Conservation (phyloP, 2,329 filamentous ascomycete species). For the Albophoma yamanashiensis region DNA sequence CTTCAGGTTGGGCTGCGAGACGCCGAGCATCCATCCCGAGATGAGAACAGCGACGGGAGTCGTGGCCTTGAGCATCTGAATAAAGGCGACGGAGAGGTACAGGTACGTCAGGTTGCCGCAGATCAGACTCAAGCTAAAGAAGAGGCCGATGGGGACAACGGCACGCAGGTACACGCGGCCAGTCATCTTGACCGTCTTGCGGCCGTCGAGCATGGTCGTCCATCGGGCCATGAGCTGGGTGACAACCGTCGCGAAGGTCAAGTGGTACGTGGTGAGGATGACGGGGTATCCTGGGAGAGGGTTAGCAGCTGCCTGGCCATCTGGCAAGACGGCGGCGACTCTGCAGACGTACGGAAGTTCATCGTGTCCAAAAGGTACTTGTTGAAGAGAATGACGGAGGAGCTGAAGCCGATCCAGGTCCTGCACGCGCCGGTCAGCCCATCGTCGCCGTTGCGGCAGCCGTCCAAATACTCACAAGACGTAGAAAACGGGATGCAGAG, state of each 20-base stretch:
- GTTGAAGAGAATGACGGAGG: slow-evolving; percentile 96
- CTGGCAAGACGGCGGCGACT: slow-evolving; percentile 1
- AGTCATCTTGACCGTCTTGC: slow-evolving; percentile 96
- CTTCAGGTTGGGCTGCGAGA: slow-evolving; percentile 74
- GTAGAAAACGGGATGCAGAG: slow-evolving; percentile 76
- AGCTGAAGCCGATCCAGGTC: slow-evolving; percentile 85
- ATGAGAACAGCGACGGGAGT: slow-evolving; percentile 89
- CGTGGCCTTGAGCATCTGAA: slow-evolving; percentile 99
- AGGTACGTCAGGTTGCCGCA: slow-evolving; percentile 94
- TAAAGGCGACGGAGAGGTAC: slow-evolving; percentile 91
- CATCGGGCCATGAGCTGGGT: slow-evolving; percentile 89
- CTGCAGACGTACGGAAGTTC: slow-evolving; percentile 49
- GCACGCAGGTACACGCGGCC: slow-evolving; percentile 85
- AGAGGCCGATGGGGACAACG: slow-evolving; percentile 88
- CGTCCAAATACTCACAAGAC: slow-evolving; percentile 45
- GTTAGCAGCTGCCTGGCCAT: slow-evolving; percentile 10
- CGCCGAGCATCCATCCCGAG: slow-evolving; percentile 77
- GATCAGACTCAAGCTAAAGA: slow-evolving; percentile 93
- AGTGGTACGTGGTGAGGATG: slow-evolving; percentile 91
- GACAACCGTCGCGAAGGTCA: slow-evolving; percentile 85
- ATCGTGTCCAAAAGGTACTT: slow-evolving; percentile 90
- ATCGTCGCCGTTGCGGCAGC: background rate
- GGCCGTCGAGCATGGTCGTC: slow-evolving; percentile 80
- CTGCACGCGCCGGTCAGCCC: slow-evolving; percentile 33
- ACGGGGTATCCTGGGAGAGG: slow-evolving; percentile 52